Percentiles rank a stretch among this genome's conserved stretches.
Evolutionary conservation across 345 rosid genomes (phyloP).

Genomic region (Eucalyptus leucophloia): DNA sequence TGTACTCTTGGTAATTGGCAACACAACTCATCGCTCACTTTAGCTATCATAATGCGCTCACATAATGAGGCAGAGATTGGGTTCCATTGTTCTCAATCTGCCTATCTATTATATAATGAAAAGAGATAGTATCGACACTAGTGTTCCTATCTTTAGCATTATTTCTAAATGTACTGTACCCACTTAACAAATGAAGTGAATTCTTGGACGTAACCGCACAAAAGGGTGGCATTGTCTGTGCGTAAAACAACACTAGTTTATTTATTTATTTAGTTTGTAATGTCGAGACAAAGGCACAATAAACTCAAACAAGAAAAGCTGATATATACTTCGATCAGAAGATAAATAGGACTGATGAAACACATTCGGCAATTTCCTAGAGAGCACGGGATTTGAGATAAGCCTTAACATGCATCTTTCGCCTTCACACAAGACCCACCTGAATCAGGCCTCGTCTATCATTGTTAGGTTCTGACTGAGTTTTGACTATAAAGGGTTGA

Average conservation of each 20-base stretch:
- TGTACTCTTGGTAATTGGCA: background rate
- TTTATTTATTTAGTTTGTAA: background rate
- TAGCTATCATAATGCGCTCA: background rate
- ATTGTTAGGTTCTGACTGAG: background rate
- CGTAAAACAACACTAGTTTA: background rate
- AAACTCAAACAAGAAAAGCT: background rate
- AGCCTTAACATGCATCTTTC: background rate
- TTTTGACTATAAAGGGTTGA: background rate
- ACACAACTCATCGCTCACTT: background rate
- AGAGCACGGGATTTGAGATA: background rate
- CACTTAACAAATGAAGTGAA: background rate
- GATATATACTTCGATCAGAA: background rate
- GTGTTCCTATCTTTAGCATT: background rate
- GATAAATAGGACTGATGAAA: background rate
- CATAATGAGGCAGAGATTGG: background rate
- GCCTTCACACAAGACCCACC: background rate
- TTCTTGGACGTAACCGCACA: background rate
- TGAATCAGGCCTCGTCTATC: background rate
- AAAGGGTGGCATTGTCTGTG: background rate
- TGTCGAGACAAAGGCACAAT: background rate
- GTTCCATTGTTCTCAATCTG: background rate
- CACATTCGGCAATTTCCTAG: background rate
- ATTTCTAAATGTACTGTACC: background rate
- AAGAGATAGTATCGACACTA: background rate
- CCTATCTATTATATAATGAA: background rate